phyloP scores from a whole-genome alignment of 2,329 filamentous ascomycete genomes.

The Claviceps sp. region DNA sequence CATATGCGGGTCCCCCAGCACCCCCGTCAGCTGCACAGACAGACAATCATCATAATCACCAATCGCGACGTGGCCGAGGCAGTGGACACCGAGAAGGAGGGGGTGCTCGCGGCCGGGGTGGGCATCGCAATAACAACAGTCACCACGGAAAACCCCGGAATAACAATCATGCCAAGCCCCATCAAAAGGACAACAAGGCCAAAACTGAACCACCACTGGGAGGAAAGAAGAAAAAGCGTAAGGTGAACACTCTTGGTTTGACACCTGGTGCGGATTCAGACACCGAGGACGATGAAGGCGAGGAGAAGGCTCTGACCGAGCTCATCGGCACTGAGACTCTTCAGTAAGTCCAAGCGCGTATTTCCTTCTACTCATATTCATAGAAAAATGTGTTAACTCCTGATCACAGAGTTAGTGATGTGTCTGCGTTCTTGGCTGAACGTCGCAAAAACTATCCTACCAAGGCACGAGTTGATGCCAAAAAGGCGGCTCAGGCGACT shows the following conservation, averaged over 20 bases:
- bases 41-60: slow-evolving; percentile 22
- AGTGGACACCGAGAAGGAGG: slow-evolving; percentile 19
- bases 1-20: slow-evolving; percentile 27
- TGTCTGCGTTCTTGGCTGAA: slow-evolving; percentile 70
- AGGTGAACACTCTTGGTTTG: slow-evolving; percentile 58
- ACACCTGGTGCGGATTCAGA: slow-evolving; percentile 52
- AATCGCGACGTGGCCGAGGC: slow-evolving; percentile 21
- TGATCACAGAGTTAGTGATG: slow-evolving; percentile 45
- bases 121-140: slow-evolving; percentile 12
- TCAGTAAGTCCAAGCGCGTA: slow-evolving; percentile 28
- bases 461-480: slow-evolving; percentile 52
- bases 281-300: slow-evolving; percentile 53
- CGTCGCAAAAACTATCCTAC: slow-evolving; percentile 73
- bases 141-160: slow-evolving; percentile 30
- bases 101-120: slow-evolving; percentile 28
- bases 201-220: slow-evolving; percentile 30
- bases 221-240: slow-evolving; percentile 57
- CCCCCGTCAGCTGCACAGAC: slow-evolving; percentile 21
- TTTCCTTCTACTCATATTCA: neutral
- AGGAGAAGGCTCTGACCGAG: slow-evolving; percentile 53
- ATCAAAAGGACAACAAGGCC: slow-evolving; percentile 10
- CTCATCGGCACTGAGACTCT: slow-evolving; percentile 42
- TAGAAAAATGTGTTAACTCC: neutral
- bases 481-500: slow-evolving; percentile 35
- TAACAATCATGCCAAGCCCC: slow-evolving; percentile 18